A percentile compares a stretch with the other conserved stretches of the same genome.
Conservation (phyloP, 768 basidiomycete genomes). For the Panaeolus papilionaceus region DNA sequence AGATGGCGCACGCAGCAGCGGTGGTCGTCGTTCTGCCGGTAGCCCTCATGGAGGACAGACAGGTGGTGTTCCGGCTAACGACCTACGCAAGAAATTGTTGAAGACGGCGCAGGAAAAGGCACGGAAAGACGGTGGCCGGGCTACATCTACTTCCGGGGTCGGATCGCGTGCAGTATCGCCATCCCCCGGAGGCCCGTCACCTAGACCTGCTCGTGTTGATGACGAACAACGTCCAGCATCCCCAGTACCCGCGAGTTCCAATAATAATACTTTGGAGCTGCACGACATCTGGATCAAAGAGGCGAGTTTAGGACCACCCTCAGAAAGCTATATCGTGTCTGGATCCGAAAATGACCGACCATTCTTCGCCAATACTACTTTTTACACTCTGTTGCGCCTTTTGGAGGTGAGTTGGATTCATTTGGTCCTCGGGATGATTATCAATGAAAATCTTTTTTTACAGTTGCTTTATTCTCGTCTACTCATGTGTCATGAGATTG, state of each 20-base stretch:
- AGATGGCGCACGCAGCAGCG: slow-evolving; percentile 38
- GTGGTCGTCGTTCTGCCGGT: slow-evolving; percentile 53
- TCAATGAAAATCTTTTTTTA: slow-evolving; percentile 14
- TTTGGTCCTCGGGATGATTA: slow-evolving; percentile 15
- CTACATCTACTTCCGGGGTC: slow-evolving; percentile 38
- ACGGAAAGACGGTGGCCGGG: slow-evolving; percentile 31
- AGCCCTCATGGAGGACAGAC: slow-evolving; percentile 47
- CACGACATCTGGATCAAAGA: slow-evolving; percentile 71
- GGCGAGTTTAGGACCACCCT: slow-evolving; percentile 33
- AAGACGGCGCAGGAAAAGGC: slow-evolving; percentile 73
- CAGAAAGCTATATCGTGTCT: slow-evolving; percentile 29
- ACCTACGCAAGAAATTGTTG: slow-evolving; percentile 81
- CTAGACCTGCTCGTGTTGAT: slow-evolving; percentile 33
- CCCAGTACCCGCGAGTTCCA: not conserved
- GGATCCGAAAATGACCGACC: slow-evolving; percentile 49
- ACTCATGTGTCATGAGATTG: slow-evolving; percentile 83
- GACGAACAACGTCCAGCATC: slow-evolving; percentile 29
- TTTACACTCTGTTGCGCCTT: slow-evolving; percentile 88
- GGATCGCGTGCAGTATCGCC: slow-evolving; percentile 52
- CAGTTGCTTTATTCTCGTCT: slow-evolving; percentile 92
- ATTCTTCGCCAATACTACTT: slow-evolving; percentile 92
- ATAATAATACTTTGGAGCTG: slow-evolving; percentile 27
- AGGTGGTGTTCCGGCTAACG: slow-evolving; percentile 62
- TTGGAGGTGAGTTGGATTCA: slow-evolving; percentile 67
- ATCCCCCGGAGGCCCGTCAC: slow-evolving; percentile 40